Conservation (phyloP, 495 filamentous ascomycete genomes). For the Jackrogersella minutella region DNA sequence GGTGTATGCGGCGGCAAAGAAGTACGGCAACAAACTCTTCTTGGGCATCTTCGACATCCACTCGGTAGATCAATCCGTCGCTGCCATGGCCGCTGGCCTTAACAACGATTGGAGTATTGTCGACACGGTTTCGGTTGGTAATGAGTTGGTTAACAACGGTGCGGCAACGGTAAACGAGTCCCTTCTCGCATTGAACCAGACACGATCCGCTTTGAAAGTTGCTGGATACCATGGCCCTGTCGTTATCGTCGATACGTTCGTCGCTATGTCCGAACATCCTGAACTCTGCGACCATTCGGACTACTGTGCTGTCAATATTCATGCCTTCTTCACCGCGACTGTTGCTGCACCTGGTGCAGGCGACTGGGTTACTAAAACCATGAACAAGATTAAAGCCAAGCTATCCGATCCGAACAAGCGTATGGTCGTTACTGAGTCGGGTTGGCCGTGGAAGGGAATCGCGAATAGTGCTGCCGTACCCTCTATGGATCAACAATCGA, state of each 20-base stretch:
- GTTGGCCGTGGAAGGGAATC: constrained; percentile 78
- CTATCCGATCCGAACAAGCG: constrained; percentile 46
- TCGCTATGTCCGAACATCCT: constrained; percentile 69
- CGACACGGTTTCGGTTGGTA: constrained; percentile 78
- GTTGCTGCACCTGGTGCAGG: constrained; percentile 67
- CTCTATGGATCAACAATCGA: constrained; percentile 65
- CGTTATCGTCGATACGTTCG: constrained; percentile 81
- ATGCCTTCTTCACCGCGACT: constrained; percentile 81
- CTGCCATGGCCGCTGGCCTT: constrained; percentile 59
- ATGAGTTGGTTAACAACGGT: constrained; percentile 77
- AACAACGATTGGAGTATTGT: constrained; percentile 68
- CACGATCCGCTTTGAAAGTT: constrained; percentile 62
- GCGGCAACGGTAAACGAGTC: constrained; percentile 60
- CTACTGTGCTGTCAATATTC: constrained; percentile 81
- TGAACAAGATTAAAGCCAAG: constrained; percentile 54
- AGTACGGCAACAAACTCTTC: constrained; percentile 71
- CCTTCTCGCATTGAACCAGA: constrained; percentile 61
- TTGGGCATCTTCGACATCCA: constrained; percentile 74
- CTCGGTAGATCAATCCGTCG: constrained; percentile 60
- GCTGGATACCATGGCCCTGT: constrained; percentile 77
- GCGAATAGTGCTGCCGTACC: constrained; percentile 72
- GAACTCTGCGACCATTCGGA: constrained; percentile 76
- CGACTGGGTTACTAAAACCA: constrained; percentile 64
- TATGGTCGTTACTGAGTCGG: constrained; percentile 71
- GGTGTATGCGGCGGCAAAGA: constrained; percentile 65